A percentile compares a stretch with the other conserved stretches of the same genome.
These are phyloP conservation scores for Chlorencoelia australis DNA, from an alignment of 2,329 filamentous ascomycete species.

Conservation along the genomic window DNA sequence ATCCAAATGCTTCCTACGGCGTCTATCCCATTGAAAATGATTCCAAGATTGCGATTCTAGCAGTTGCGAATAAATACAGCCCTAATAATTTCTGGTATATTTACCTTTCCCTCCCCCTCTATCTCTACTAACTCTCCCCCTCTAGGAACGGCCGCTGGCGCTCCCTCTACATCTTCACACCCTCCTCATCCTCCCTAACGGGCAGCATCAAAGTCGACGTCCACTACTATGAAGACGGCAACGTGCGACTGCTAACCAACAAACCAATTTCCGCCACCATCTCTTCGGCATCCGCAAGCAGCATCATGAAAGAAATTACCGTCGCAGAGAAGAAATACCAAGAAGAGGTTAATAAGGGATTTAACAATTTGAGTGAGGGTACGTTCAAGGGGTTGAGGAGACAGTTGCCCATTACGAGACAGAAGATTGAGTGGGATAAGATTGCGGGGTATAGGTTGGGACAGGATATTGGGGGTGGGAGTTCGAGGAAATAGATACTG, in stretches of 20 bases:
- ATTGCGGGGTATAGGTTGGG: conserved; percentile 84
- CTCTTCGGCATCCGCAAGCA: conserved; percentile 46
- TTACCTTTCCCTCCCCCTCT: neutral
- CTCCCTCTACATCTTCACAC: conserved; percentile 70
- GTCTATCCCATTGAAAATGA: conserved; percentile 74
- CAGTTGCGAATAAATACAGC: conserved; percentile 94
- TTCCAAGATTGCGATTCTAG: conserved; percentile 65
- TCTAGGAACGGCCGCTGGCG: conserved; percentile 91
- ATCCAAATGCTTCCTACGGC: conserved; percentile 68
- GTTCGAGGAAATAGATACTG: conserved; percentile 38
- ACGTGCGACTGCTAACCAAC: conserved; percentile 84
- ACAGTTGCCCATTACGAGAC: conserved; percentile 89
- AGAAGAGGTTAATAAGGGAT: conserved; percentile 87
- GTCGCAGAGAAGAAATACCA: conserved; percentile 84
- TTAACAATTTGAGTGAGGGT: conserved; percentile 79
- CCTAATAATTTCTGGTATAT: conserved; percentile 91
- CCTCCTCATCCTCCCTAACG: conserved; percentile 56
- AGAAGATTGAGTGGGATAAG: conserved; percentile 99
- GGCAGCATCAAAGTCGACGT: conserved; percentile 89
- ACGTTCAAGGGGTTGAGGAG: conserved; percentile 88
- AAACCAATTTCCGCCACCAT: conserved; percentile 59
- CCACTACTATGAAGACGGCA: conserved; percentile 99
- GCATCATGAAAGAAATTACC: conserved; percentile 67
- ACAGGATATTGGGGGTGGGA: conserved; percentile 66
- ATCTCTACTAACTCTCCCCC: conserved; percentile 3